Evolutionary conservation across 768 basidiomycete genomes (phyloP), one percentile per base, ranked within the genome.

Genomic region (Collybiopsis confluens): DNA sequence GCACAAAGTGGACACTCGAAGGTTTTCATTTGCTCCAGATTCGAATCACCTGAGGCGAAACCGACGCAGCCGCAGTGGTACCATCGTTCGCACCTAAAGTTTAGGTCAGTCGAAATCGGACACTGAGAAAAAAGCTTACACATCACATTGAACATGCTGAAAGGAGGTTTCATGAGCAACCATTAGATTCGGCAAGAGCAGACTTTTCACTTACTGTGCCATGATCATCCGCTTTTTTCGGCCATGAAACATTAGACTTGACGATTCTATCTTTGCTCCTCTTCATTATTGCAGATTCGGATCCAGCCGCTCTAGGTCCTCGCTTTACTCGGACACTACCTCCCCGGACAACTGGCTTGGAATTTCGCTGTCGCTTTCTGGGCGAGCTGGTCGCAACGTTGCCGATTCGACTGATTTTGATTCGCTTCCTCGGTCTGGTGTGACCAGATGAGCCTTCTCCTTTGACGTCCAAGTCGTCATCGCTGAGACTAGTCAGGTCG

Each of bases 41-140:
- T 23, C 10, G 52, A 43, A 26, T 53, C 52, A 23, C 45, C 33
- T 27, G 41, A 27, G 4, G 27, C 18, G 26, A 45, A 53, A 10
- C 52, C 52, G 4, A 53, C 52, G 43, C 52, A 53, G 27, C 52
- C 52, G 37, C 43, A 53, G 35, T 53, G 52, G 35, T 45, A 53
- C 52, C 52, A 53, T 1, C 21, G 35, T 23, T 30, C 20, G 33
- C 52, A 53, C 8, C 52, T 53, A 16, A 9, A 15, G 8, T 23
- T 7, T n/a, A 18, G 40, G 10, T 4, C 13, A 45, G 42, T 8
- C 10, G 24, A 18, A 36, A n/a, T 15, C 30, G 7, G 27, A 23
- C 44, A 35, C 30, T 28, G 18, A 6, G n/a, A 30, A 10, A 35
- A 5, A 2, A 26, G 18, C 43, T 24, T 52, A 52, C 50, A 42